A percentile compares a stretch with the other conserved stretches of the same genome.
Conservation (phyloP, 2,329 filamentous ascomycete genomes). For the Thielaviopsis cerberus region DNA sequence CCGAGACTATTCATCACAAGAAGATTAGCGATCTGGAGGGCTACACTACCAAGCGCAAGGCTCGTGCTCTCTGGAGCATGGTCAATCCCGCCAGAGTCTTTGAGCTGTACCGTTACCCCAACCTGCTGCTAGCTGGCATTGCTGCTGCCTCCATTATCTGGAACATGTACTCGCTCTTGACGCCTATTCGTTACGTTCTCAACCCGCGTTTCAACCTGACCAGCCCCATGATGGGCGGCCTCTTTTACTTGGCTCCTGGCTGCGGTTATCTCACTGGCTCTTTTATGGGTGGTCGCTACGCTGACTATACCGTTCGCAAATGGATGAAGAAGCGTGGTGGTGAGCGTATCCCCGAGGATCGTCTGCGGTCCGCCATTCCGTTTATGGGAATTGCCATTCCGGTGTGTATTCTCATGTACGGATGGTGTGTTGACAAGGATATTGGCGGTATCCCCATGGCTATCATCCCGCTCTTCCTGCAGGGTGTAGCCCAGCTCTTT, state of each 20-base stretch:
- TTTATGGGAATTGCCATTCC: constrained; percentile 42
- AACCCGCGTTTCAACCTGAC: constrained; percentile 55
- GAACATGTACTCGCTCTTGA: constrained; percentile 48
- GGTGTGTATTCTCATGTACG: constrained; percentile 44
- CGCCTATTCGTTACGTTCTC: constrained; percentile 52
- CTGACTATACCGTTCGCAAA: constrained; percentile 45
- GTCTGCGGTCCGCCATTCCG: constrained; percentile 38
- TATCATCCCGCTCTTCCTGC: constrained; percentile 54
- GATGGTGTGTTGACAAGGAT: constrained; percentile 30
- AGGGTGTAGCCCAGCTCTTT: constrained; percentile 56
- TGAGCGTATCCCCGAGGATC: constrained; percentile 46
- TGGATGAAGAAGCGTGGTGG: constrained; percentile 43
- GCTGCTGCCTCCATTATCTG: constrained; percentile 47
- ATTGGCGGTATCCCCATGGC: constrained; percentile 39
- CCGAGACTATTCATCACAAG: constrained; percentile 53
- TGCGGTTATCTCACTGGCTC: constrained; percentile 51
- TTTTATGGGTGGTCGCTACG: constrained; percentile 53
- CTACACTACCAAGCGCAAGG: constrained; percentile 29
- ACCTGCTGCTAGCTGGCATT: constrained; percentile 40
- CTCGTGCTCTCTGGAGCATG: constrained; percentile 38
- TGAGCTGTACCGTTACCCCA: constrained; percentile 47
- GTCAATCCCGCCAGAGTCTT: constrained; percentile 48
- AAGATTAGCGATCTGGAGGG: constrained; percentile 43
- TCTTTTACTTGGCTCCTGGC: constrained; percentile 60
- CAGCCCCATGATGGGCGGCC: constrained; percentile 44